Evolutionary conservation across 2,329 filamentous ascomycete species (phyloP), one percentile per base, ranked within the genome.

Genomic region (Zymoseptoria ardabiliae): DNA sequence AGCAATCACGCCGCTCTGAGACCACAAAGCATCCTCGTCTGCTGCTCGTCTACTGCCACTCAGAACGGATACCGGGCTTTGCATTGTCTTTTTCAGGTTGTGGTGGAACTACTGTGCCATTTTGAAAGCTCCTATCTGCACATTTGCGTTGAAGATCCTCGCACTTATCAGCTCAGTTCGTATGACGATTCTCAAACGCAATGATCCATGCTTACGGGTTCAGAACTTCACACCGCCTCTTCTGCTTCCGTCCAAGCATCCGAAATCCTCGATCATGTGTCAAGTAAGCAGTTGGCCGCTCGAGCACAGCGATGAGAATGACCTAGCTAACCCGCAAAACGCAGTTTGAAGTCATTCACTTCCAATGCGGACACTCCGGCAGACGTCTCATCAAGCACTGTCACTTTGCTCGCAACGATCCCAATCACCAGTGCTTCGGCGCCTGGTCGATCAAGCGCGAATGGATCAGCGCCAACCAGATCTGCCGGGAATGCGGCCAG

Each of bases 381-480:
- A 74, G 80, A 23, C 81, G 84, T 20, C 77, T 89, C 28, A 84
- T 86, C 69, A 85, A 83, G 22, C 82, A 90, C 73, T 92, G 89
- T 73, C 89, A 91, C 74, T 85, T 85, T 65, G 87, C 88, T 5
- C 85, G 89, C 60, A 90, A 89, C 70, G 85, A 90, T 66, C 83
- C 83, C 0, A 79, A 82, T 62, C 87, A 91, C 70, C 79, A 84
- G 66, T 91, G 89, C 72, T 83, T 82, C 64, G 80, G 85, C 10
- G 82, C 89, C 58, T 86, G 88, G 75, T 82, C 82, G 48, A 78
- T 89, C 61, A 76, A 72, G 63, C 81, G 84, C 22, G 76, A 84
- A 62, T 82, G 82, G 69, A 84, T 82, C 78, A 77, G 79, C 28
- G 84, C 86, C 68, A 74, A 72, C 4, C 76, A 81, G 11, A 73